These are phyloP conservation scores for Pulicaria dysenterica DNA, from an alignment of 129 eudicot genomes.

Conservation along the genomic window DNA sequence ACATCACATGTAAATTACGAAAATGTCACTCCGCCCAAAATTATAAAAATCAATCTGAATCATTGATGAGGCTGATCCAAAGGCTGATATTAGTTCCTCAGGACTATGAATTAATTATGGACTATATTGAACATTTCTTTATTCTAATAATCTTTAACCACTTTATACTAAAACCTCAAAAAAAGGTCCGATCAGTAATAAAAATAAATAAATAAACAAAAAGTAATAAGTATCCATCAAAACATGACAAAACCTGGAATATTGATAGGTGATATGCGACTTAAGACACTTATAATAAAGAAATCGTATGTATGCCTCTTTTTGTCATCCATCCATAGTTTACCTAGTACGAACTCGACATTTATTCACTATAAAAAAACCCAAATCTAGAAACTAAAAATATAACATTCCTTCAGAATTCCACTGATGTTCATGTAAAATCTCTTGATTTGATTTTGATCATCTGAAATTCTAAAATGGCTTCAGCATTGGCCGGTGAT, in stretches of 20 bases:
- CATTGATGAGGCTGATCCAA: too few species aligned
- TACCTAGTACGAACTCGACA: neutral
- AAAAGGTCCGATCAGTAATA: neutral
- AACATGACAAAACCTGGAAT: slow-evolving; percentile 40
- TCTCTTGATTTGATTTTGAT: neutral
- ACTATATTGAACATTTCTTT: too few species aligned
- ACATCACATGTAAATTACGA: too few species aligned
- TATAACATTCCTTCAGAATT: slow-evolving; percentile 7
- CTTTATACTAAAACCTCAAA: too few species aligned
- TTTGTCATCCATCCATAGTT: slow-evolving; percentile 34
- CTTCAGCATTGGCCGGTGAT: slow-evolving; percentile 46
- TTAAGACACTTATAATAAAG: neutral
- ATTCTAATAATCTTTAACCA: too few species aligned
- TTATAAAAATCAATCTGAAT: too few species aligned
- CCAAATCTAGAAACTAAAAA: slow-evolving; percentile 14
- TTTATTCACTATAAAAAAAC: slow-evolving; percentile 20
- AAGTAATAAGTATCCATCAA: too few species aligned
- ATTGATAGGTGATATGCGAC: neutral
- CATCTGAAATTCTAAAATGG: slow-evolving; percentile 32
- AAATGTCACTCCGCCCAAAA: too few species aligned
- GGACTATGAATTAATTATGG: too few species aligned
- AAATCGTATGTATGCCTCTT: slow-evolving; percentile 9
- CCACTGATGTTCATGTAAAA: slow-evolving; percentile 25
- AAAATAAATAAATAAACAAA: too few species aligned
- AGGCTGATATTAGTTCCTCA: too few species aligned